These are phyloP conservation scores for Crucibulum parvulum DNA, from an alignment of 1,284 basidiomycete species.

Conservation along the genomic window DNA sequence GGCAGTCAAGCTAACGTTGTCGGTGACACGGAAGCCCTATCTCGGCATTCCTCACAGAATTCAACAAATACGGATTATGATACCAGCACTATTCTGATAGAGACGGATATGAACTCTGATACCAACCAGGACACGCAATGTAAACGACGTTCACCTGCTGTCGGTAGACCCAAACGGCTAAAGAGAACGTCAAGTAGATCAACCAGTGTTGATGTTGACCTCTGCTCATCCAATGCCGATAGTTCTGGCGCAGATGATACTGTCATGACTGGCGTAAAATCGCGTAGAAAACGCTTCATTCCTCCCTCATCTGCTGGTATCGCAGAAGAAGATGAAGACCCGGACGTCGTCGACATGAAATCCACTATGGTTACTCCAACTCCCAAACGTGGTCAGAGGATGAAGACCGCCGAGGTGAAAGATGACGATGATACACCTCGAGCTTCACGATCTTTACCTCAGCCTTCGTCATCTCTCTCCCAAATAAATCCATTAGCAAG, in stretches of 20 bases:
- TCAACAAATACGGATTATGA: no score
- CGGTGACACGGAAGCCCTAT: no score
- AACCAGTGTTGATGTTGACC: background rate
- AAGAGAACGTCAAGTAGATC: background rate
- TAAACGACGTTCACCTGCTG: background rate
- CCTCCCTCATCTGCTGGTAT: background rate
- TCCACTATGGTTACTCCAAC: background rate
- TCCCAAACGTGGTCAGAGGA: background rate
- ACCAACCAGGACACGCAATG: background rate
- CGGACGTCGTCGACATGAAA: background rate
- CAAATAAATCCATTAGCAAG: background rate
- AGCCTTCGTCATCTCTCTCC: background rate
- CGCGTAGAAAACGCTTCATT: background rate
- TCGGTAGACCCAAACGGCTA: background rate
- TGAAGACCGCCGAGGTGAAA: background rate
- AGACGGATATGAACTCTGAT: no score
- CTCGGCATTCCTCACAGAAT: no score
- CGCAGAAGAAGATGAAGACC: background rate
- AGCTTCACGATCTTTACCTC: background rate
- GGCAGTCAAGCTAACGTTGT: no score
- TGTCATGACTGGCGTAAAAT: background rate
- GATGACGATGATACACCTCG: conserved; percentile 5
- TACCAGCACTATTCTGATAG: no score
- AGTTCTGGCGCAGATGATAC: background rate
- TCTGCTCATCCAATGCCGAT: background rate